Base-by-base conservation (phyloP, 2,329 filamentous ascomycete species). In the Byssoonygena ceratinophila region DNA sequence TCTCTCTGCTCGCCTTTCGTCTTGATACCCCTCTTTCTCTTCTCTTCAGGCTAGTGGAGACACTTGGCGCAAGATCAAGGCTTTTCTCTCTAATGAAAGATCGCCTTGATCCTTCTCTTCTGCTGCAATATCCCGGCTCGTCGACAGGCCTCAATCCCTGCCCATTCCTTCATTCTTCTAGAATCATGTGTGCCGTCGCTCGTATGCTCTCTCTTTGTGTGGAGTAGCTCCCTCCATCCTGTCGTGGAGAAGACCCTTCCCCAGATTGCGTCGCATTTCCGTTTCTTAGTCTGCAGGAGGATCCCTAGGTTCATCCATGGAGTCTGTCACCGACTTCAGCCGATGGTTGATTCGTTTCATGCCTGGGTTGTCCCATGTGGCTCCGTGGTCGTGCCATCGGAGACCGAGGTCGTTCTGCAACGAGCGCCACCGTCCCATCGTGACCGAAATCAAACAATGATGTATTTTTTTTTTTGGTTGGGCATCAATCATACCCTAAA, bases 211-310 rank as follows among this genome's bases (percentile, higher is more conserved):
- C 11, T 5, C 34, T 18, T 9, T 36, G 45, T 31, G 45, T 22
- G 32, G 41, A 4, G 2, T 11, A 14, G 22, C 7, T 34, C 29
- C 25, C 46, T 48, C 11, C 7, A 14, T n/a, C n/a, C n/a, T n/a
- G n/a, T n/a, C n/a, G 5, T n/a, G 5, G n/a, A 18, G 14, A 12
- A 8, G 20, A 40, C 37, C 37, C 20, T 48, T 48, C 46, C 46
- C 46, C 46, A 39, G 46, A 48, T 48, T 47, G 23, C 20, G 46
- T 48, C 46, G 46, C 46, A 48, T 48, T 39, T 48, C 11, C 14
- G 3, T 11, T 31, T 29, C 22, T 18, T 34, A 32, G 45, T 22
- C 29, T 12, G n/a, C 22, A 6, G 31, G 32, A 16, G 22, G 12
- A 27, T 18, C 29, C 46, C 32, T 14, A 27, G 32, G 31, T 48